A percentile compares a stretch with the other conserved stretches of the same genome.
phyloP scores from a whole-genome alignment of 2,329 filamentous ascomycete genomes.

The Arthroderma uncinatum region DNA sequence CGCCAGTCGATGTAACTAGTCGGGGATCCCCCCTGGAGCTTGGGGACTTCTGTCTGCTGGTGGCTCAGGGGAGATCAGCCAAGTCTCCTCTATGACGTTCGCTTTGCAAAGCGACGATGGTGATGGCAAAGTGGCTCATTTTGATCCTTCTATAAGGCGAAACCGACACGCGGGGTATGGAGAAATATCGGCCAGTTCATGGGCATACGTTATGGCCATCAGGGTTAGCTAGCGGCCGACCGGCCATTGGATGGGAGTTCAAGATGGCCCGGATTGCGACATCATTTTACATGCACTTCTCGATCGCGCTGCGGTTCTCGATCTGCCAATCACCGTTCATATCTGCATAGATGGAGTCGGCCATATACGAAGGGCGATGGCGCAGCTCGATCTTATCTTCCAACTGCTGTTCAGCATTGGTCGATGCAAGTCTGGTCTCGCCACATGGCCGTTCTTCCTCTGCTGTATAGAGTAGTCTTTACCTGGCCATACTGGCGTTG shows the following conservation, averaged over 20 bases:
- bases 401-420: no score
- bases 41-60: no score
- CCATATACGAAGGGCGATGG: not conserved
- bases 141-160: not conserved
- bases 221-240: not conserved
- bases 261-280: not conserved
- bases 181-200: not conserved
- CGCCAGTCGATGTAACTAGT: not conserved
- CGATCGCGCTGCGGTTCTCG: not conserved
- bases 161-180: no score
- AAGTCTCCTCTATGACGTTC: not conserved
- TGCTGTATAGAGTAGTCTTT: not conserved
- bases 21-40: not conserved
- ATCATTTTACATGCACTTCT: not conserved
- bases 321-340: constrained; percentile 1
- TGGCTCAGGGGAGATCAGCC: not conserved
- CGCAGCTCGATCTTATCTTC: not conserved
- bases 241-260: not conserved
- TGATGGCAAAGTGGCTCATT: not conserved
- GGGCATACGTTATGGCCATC: not conserved
- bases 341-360: not conserved
- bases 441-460: not conserved
- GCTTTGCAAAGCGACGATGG: no score
- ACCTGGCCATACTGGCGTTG: not conserved
- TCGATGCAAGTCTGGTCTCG: no score